phyloP scores from a whole-genome alignment of 1,139 yeast genomes.

The Suhomyces anneliseae region DNA sequence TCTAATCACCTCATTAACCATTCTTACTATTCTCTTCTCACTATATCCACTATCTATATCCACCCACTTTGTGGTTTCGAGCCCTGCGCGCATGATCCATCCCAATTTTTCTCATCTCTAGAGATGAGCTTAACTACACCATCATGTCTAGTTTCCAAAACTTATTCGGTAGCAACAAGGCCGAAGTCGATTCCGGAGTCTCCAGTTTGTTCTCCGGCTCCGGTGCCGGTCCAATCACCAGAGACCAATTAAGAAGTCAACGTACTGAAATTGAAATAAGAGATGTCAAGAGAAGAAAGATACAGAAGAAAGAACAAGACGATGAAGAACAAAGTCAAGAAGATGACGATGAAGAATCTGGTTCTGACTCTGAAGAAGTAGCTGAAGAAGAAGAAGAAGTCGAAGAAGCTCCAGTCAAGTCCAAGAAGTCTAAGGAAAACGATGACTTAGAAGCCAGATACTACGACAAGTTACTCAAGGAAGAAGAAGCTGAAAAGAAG shows the following conservation, averaged over 20 bases:
- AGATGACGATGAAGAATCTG: constrained; percentile 11
- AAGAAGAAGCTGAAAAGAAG: constrained; percentile 21
- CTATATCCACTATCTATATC: neutral
- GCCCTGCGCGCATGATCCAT: neutral
- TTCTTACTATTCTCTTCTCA: neutral
- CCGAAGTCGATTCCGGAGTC: constrained; percentile 40
- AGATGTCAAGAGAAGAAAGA: constrained; percentile 18
- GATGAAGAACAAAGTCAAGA: constrained; percentile 18
- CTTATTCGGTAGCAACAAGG: constrained; percentile 30
- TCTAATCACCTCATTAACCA: too few species aligned
- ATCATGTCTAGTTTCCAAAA: constrained; percentile 36
- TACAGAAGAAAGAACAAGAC: constrained; percentile 18
- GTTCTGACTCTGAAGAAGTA: neutral
- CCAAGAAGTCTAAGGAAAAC: constrained; percentile 29
- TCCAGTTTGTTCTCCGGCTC: constrained; percentile 38
- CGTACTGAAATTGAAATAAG: constrained; percentile 28
- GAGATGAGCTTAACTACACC: constrained; percentile 1
- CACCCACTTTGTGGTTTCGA: neutral
- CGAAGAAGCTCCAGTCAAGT: constrained; percentile 23
- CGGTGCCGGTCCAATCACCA: constrained; percentile 39
- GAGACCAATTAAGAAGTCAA: constrained; percentile 24
- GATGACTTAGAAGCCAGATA: constrained; percentile 51
- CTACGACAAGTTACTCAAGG: constrained; percentile 38
- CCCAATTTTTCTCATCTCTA: constrained; percentile 10
- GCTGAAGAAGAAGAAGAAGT: constrained; percentile 19